Conservation (phyloP, 768 basidiomycete species). For the Suillus ampliporus region DNA sequence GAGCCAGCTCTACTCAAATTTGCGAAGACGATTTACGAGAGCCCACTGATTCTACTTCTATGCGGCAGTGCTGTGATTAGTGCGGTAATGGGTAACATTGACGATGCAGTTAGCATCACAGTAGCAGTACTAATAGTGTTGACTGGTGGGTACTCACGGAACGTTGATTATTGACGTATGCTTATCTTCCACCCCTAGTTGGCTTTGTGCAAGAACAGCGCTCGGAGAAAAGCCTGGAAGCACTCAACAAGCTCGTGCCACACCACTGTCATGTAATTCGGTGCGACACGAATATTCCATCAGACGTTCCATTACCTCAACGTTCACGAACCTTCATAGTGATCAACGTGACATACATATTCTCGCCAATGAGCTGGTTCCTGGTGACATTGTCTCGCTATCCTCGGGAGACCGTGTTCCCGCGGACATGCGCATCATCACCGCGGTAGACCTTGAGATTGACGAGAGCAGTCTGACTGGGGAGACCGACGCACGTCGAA, state of each 20-base stretch:
- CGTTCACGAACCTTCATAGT: constrained; percentile 16
- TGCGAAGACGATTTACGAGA: constrained; percentile 94
- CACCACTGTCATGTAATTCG: constrained; percentile 94
- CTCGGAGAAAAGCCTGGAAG: constrained; percentile 93
- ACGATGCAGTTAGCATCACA: constrained; percentile 93
- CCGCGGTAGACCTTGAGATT: constrained; percentile 87
- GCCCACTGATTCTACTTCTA: constrained; percentile 87
- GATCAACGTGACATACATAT: constrained; percentile 71
- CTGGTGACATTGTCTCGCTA: constrained; percentile 91
- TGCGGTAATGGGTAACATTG: constrained; percentile 92
- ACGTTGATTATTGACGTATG: neutral
- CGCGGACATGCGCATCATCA: constrained; percentile 85
- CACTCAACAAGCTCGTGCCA: constrained; percentile 94
- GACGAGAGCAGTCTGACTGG: constrained; percentile 97
- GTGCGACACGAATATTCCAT: constrained; percentile 24
- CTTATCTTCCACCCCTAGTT: constrained; percentile 47
- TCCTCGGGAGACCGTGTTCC: constrained; percentile 92
- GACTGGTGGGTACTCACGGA: constrained; percentile 64
- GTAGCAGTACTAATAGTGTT: constrained; percentile 92
- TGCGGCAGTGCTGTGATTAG: constrained; percentile 91
- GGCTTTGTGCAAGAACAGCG: constrained; percentile 96
- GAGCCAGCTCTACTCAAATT: constrained; percentile 89
- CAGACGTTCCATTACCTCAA: neutral
- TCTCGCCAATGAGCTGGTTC: constrained; percentile 97
- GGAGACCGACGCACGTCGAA: constrained; percentile 83